Conservation (phyloP, 441 rosid genomes). For the Corymbia calophylla region DNA sequence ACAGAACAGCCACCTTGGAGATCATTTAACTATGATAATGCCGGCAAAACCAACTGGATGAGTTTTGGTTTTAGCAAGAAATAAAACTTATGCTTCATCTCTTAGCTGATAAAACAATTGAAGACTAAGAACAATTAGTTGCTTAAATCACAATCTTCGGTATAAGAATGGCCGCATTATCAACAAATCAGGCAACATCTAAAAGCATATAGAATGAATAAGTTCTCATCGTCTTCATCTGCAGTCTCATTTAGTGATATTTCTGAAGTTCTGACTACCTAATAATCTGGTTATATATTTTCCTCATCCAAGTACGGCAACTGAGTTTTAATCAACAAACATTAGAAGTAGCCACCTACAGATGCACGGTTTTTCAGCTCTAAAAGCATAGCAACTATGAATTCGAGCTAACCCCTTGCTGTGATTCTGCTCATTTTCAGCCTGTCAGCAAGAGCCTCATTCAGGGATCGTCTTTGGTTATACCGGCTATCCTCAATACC, state of each 20-base stretch:
- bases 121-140: too few species aligned
- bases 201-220: background rate
- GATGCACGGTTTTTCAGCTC: background rate
- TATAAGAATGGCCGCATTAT: too few species aligned
- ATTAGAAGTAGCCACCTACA: background rate
- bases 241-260: background rate
- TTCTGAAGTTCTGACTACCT: background rate
- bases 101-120: too few species aligned
- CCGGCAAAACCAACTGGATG: too few species aligned
- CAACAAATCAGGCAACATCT: too few species aligned
- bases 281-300: background rate
- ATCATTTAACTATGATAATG: too few species aligned
- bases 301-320: background rate
- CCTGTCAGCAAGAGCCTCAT: conserved; percentile 46
- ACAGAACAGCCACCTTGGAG: too few species aligned
- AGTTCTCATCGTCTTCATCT: background rate
- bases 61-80: too few species aligned
- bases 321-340: background rate
- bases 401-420: background rate
- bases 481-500: background rate
- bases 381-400: background rate
- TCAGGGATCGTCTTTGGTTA: conserved; percentile 18
- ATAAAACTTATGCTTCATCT: too few species aligned
- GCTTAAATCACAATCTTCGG: too few species aligned
- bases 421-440: conserved; percentile 4